Evolutionary conservation across 1,284 basidiomycete species (phyloP), one percentile per base, ranked within the genome.

Genomic region (Crucibulum cyathiforme): DNA sequence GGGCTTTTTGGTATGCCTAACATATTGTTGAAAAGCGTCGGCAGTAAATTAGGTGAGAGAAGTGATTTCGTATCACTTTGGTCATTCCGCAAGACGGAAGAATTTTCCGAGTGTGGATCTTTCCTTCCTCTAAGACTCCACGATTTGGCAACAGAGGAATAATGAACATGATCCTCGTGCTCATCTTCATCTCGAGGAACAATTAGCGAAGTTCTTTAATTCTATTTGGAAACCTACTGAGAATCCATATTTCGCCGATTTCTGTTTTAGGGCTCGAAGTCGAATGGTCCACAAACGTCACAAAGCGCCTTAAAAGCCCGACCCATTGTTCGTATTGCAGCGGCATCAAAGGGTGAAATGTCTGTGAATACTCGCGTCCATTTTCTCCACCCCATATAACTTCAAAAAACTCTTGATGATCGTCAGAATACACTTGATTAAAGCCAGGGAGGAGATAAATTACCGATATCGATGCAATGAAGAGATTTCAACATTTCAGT

Each of bases 91-190:
- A 76, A 53, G 15, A 77, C 62, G 1, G 78, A 78, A 1, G 77
- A 79, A 7, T 72, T 69, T 55, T 77, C 75, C 2, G 78, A 79
- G 35, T 69, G 68, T 8, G 73, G 64, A 8, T 73, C 76, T 64
- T 78, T 78, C 45, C 76, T 68, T 8, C 68, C 77, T 37, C 77
- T 70, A 49, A 77, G 63, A 60, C 78, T 80, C 78, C 78, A 80
- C 9, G 78, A 72, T 36, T 70, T 67, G 38, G 75, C 71, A 53
- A 73, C 67, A 8, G 74, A 67, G 19, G 63, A 63, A 8, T 68
- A 63, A n/a, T 68, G 58, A 10, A 70, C 72, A 45, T 64, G 61
- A 36, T 63, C 59, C 36, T 66, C 70, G 56, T 74, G 70, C 35
- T 74, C 71, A 35, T 70, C 70, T 64, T 64, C 61, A 60, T 60